Base-by-base conservation (phyloP, 768 basidiomycete genomes). In the Macrolepiota fuliginosa region DNA sequence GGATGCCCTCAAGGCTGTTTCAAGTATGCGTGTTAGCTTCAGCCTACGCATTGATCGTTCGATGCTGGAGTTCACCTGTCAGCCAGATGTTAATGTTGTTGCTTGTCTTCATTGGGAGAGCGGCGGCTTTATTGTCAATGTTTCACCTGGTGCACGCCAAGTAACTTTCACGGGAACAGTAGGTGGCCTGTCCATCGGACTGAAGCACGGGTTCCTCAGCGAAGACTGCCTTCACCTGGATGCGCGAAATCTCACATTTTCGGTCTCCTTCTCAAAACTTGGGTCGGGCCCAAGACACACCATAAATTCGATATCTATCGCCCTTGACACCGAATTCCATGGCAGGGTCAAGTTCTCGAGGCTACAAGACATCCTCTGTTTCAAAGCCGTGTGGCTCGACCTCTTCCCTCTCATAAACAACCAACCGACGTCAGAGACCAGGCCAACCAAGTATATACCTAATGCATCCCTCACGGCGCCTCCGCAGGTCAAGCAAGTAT, bases 341-440 rank as follows among this genome's bases (percentile, higher is more conserved):
- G 92, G 90, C 0, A 87, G 81, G 5, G 82, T 96, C 42, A 85
- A 88, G 22, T 89, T 98, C 68, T 91, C 92, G 3, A 86, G 94
- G 12, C 74, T 97, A 29, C 94, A 96, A 73, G 95, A 97, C 69
- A 87, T 96, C 56, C 80, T 98, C 19, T 95, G 92, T 72, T 94
- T 96, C 82, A 96, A 96, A 72, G 94, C 94, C 4, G 92, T 96
- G 12, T 96, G 94, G 93, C 72, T 96, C 50, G 94, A 96, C 68
- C 86, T 87, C 39, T 92, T 96, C 27, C 92, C 93, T 0, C 76
- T 91, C 7, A 83, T 95, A 67, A 83, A 85, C 40, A 80, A 74
- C 37, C 73, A 75, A 55, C 65, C 69, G 39, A 27, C 72, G 22
- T 66, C 35, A 11, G 63, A 64, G 27, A 42, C 27, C 10, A 62